Conservation (phyloP, 768 basidiomycete genomes). For the Leccinum disarticulatum region DNA sequence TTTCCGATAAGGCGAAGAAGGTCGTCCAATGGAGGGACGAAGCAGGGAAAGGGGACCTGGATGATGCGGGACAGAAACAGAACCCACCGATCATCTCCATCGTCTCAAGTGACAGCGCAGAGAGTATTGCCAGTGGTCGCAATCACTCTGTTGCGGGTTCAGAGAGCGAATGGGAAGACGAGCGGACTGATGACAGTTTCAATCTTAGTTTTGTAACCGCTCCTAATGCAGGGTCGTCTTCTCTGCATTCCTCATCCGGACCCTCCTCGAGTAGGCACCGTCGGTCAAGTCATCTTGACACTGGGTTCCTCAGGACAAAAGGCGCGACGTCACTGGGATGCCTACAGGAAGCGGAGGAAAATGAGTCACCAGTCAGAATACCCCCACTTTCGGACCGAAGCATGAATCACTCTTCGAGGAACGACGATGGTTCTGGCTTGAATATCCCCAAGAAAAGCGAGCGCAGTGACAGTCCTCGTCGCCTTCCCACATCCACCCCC, state of each 20-base stretch:
- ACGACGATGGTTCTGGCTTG: constrained; percentile 23
- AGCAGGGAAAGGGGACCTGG: constrained; percentile 77
- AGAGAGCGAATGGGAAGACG: constrained; percentile 90
- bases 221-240: constrained; percentile 23
- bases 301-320: constrained; percentile 60
- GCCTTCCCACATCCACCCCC: constrained; percentile 48
- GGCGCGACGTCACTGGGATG: constrained; percentile 54
- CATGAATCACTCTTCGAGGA: constrained; percentile 47
- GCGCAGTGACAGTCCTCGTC: constrained; percentile 46
- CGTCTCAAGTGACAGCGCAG: constrained; percentile 38
- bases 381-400: constrained; percentile 65
- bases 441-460: constrained; percentile 38
- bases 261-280: constrained; percentile 41
- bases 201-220: constrained; percentile 50
- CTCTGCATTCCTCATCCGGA: constrained; percentile 38
- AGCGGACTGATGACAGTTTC: constrained; percentile 79
- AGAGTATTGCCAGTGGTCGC: constrained; percentile 25
- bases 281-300: constrained; percentile 67
- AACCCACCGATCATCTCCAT: constrained; percentile 22
- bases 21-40: constrained; percentile 88
- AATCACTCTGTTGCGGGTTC: constrained; percentile 56
- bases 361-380: constrained; percentile 33
- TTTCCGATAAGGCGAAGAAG: constrained; percentile 69
- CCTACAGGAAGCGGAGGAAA: constrained; percentile 73
- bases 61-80: constrained; percentile 51